phyloP scores from a whole-genome alignment of 495 filamentous ascomycete species.

The Penicillium tannophilum region DNA sequence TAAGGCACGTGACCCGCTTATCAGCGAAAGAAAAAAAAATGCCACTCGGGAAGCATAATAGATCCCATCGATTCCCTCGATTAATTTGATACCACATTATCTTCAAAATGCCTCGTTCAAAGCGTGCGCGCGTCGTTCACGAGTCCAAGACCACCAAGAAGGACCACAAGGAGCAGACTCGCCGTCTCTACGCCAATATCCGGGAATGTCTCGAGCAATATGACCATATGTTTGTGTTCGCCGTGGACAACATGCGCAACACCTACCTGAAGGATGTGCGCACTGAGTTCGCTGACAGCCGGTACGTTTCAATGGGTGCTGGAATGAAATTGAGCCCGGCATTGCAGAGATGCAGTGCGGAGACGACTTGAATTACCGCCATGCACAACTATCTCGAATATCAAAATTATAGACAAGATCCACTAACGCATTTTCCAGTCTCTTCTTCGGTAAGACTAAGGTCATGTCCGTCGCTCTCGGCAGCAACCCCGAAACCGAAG shows the following conservation, averaged over 20 bases:
- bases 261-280: slow-evolving; percentile 93
- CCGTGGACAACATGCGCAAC: slow-evolving; percentile 97
- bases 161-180: slow-evolving; percentile 82
- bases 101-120: slow-evolving; percentile 88
- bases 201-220: slow-evolving; percentile 83
- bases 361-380: neutral
- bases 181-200: slow-evolving; percentile 84
- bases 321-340: neutral
- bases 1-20: slow-evolving; percentile 50
- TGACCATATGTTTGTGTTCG: slow-evolving; percentile 89
- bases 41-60: slow-evolving; percentile 17
- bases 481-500: slow-evolving; percentile 68
- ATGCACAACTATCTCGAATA: neutral
- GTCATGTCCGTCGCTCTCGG: slow-evolving; percentile 95
- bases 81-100: slow-evolving; percentile 10
- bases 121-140: slow-evolving; percentile 85
- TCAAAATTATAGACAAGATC: slow-evolving; percentile 5
- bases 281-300: slow-evolving; percentile 77
- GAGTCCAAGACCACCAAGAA: slow-evolving; percentile 91
- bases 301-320: slow-evolving; percentile 53
- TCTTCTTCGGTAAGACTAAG: slow-evolving; percentile 99
- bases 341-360: neutral
- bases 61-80: slow-evolving; percentile 6
- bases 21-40: slow-evolving; percentile 43
- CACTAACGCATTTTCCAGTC: slow-evolving; percentile 44